These are phyloP conservation scores for Pyrus betulifolia DNA, from an alignment of 306 rosid species.

Conservation along the genomic window DNA sequence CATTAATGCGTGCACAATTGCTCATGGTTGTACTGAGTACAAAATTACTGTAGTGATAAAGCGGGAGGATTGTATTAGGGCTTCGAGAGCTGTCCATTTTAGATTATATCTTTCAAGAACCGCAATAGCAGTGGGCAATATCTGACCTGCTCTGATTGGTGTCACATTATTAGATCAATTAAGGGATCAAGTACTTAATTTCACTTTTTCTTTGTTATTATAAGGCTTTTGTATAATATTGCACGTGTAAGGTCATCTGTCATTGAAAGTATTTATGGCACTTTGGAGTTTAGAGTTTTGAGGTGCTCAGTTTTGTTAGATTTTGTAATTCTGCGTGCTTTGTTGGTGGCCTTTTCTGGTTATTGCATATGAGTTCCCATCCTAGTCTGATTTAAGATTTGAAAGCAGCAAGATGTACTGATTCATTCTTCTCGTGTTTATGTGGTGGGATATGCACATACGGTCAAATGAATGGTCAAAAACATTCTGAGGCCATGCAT, in stretches of 20 bases:
- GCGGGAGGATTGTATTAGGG: constrained; percentile 91
- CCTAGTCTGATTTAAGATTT: not conserved
- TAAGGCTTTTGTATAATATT: too few species aligned
- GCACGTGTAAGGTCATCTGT: too few species aligned
- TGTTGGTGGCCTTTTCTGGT: not conserved
- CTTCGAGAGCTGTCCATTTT: constrained; percentile 90
- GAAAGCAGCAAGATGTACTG: not conserved
- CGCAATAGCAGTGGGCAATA: constrained; percentile 86
- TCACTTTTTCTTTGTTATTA: not conserved
- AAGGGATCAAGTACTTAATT: constrained; percentile 75
- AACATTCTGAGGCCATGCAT: not conserved
- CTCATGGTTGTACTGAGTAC: constrained; percentile 98
- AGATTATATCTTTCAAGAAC: constrained; percentile 92
- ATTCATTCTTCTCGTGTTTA: not conserved
- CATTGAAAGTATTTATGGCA: not conserved
- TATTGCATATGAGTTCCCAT: not conserved
- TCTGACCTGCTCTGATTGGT: constrained; percentile 96
- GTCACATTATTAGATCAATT: constrained; percentile 86
- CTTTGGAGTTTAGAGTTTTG: not conserved
- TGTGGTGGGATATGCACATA: not conserved
- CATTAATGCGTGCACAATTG: constrained; percentile 91
- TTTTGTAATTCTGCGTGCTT: not conserved
- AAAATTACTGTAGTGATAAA: constrained; percentile 87
- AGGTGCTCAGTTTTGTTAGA: not conserved
- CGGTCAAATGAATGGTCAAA: not conserved